Base-by-base conservation (phyloP, 768 basidiomycete genomes). In the Tulasnella sp. region DNA sequence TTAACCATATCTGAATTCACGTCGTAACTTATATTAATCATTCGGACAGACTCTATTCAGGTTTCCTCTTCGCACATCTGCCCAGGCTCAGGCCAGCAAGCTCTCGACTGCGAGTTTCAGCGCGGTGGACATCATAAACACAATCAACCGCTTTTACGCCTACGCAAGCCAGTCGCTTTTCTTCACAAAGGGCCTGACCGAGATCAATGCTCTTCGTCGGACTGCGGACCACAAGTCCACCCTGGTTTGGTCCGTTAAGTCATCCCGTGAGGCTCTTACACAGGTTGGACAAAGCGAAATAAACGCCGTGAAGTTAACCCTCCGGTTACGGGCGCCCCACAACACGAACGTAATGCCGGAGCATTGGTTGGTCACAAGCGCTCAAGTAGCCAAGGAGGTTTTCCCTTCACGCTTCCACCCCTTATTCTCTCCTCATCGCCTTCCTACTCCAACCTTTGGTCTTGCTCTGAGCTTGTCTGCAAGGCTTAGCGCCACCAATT, bases 31-130 rank as follows among this genome's bases (percentile, higher is more conserved):
- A 18, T 79, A 83, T 41, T 80, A 28, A n/a, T 72, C n/a, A n/a
- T 69, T 3, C 9, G 60, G 5, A n/a, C 14, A 89, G 89, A 89
- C 89, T n/a, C 78, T 89, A 28, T 90, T 90, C 82, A 83, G 87
- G 11, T 85, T 90, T 41, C 89, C 90, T 37, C 84, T 90, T 24
- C 85, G 89, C 37, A 85, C 83, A 8, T 12, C 76, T n/a, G n/a
- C n/a, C n/a, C n/a, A n/a, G n/a, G n/a, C n/a, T n/a, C n/a, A n/a
- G n/a, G n/a, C 2, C 6, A 78, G 77, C 69, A 78, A 78, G 60
- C 31, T 78, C 22, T 78, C 77, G 18, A 8, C 41, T 4, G 9
- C 24, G 20, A 28, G 8, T 18, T 76, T 46, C 75, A 54, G 46
- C 48, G 28, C 46, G 24, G 22, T 76, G 14, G 75, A 76, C 31